Conservation (phyloP, 495 filamentous ascomycete species). For the Talaromyces adpressus region DNA sequence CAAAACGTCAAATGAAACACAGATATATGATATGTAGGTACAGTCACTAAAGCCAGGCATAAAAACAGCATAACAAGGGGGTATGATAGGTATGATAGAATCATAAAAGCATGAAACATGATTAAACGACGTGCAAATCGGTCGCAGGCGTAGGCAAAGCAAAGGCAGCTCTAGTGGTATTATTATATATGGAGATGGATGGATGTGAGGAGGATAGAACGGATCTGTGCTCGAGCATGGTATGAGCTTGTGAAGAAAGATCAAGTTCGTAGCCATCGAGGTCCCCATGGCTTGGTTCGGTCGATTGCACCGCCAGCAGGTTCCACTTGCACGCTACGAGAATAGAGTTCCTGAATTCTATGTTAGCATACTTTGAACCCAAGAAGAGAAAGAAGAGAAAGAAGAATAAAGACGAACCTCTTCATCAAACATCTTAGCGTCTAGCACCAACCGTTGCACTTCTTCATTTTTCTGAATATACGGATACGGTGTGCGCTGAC, state of each 20-base stretch:
- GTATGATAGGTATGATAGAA: conserved; percentile 1
- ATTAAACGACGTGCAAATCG: neutral
- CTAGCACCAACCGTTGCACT: conserved; percentile 64
- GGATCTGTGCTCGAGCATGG: neutral
- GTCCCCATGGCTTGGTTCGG: conserved; percentile 35
- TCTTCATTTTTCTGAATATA: conserved; percentile 59
- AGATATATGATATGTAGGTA: neutral
- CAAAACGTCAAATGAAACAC: neutral
- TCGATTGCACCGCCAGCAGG: conserved; percentile 31
- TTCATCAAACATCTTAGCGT: conserved; percentile 49
- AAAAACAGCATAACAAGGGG: conserved; percentile 6
- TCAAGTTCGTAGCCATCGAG: conserved; percentile 24
- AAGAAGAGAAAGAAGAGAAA: conserved; percentile 1
- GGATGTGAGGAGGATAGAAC: no score
- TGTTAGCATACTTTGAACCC: neutral
- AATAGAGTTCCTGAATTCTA: conserved; percentile 31
- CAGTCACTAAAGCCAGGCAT: neutral
- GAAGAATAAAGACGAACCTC: conserved; percentile 27
- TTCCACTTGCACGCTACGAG: conserved; percentile 39
- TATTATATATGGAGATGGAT: neutral
- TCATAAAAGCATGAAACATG: conserved; percentile 12
- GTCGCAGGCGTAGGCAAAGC: neutral
- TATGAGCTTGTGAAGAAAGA: neutral
- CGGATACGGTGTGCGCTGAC: conserved; percentile 77
- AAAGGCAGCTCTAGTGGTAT: neutral